phyloP scores from a whole-genome alignment of 2,329 filamentous ascomycete genomes.

The Nigrograna mackinnonii region DNA sequence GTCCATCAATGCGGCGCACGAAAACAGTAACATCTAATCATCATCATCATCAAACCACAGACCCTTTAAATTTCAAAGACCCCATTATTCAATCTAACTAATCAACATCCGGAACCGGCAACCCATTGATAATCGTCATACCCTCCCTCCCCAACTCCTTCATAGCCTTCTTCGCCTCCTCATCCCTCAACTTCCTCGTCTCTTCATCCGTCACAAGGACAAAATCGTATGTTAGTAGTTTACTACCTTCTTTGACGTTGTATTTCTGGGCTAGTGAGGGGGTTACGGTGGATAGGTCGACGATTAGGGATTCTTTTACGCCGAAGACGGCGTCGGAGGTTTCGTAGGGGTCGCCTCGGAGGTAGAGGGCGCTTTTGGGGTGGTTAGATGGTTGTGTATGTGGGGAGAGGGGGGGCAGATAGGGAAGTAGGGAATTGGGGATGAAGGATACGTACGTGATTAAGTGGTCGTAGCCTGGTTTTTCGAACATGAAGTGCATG shows the following conservation, averaged over 20 bases:
- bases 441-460: constrained; percentile 66
- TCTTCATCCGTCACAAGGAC: constrained; percentile 75
- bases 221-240: constrained; percentile 73
- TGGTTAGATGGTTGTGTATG: background rate
- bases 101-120: constrained; percentile 74
- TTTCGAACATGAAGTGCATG: constrained; percentile 68
- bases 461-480: constrained; percentile 63
- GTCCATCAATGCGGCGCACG: no score
- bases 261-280: constrained; percentile 44
- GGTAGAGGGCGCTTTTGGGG: constrained; percentile 67
- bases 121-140: constrained; percentile 74
- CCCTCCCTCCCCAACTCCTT: constrained; percentile 64
- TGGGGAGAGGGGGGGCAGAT: background rate
- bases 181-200: constrained; percentile 66
- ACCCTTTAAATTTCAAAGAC: no score
- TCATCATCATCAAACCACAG: no score
- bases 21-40: no score
- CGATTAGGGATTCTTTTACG: constrained; percentile 75
- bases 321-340: constrained; percentile 85
- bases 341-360: constrained; percentile 79
- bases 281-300: constrained; percentile 29
- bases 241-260: constrained; percentile 64
- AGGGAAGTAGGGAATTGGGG: background rate
- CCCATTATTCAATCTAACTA: no score
- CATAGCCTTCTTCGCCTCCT: constrained; percentile 69